Evolutionary conservation across 2,329 filamentous ascomycete species (phyloP).

Genomic region (Fusarium sp.): DNA sequence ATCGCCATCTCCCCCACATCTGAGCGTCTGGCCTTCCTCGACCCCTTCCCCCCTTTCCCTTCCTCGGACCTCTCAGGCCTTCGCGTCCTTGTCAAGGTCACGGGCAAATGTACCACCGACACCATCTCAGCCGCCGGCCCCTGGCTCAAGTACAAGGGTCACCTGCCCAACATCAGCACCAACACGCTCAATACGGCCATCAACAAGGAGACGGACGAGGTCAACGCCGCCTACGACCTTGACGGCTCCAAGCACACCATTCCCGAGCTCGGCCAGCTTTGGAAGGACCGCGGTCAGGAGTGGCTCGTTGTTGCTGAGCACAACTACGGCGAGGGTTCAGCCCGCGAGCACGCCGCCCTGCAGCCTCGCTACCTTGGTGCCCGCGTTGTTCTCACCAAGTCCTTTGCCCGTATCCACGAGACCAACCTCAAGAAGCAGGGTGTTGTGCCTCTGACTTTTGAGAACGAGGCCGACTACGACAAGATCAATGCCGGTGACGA

Average conservation of each 20-base stretch:
- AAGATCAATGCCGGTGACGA: conserved; percentile 83
- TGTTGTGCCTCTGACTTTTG: conserved; percentile 93
- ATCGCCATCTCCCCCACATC: conserved; percentile 89
- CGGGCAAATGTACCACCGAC: conserved; percentile 97
- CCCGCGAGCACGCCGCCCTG: conserved; percentile 88
- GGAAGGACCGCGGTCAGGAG: conserved; percentile 78
- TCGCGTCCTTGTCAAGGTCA: conserved; percentile 92
- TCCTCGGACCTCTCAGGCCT: conserved; percentile 77
- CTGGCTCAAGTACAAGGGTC: conserved; percentile 99
- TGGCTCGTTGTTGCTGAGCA: conserved; percentile 98
- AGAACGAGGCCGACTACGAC: conserved; percentile 88
- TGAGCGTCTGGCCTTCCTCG: conserved; percentile 87
- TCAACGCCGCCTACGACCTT: conserved; percentile 90
- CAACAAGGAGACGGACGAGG: conserved; percentile 91
- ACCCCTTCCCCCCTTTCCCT: conserved; percentile 90
- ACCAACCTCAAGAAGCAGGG: conserved; percentile 98
- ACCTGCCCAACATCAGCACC: conserved; percentile 95
- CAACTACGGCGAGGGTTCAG: conserved; percentile 94
- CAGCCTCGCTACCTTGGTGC: conserved; percentile 92
- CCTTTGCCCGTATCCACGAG: conserved; percentile 92
- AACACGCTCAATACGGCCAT: conserved; percentile 97
- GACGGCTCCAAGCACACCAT: conserved; percentile 81
- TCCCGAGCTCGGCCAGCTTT: conserved; percentile 85
- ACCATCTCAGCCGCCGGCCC: conserved; percentile 95
- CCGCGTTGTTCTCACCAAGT: conserved; percentile 84